Percentiles rank a stretch among this genome's conserved stretches.
phyloP scores from a whole-genome alignment of 2,329 filamentous ascomycete species.

The Lecanoromycetidae sp. region DNA sequence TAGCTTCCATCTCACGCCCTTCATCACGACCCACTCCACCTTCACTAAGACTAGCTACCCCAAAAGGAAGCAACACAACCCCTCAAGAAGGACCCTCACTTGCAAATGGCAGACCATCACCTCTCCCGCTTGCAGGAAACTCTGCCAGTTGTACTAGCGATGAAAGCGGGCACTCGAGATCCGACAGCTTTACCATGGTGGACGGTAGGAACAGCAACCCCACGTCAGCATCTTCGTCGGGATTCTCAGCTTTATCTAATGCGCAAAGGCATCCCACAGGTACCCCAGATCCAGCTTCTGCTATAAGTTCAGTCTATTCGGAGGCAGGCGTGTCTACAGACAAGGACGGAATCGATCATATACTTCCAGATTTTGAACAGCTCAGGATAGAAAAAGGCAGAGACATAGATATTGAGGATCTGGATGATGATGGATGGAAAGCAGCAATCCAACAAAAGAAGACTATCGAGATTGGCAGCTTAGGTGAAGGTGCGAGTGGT shows the following conservation, averaged over 20 bases:
- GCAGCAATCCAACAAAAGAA: constrained; percentile 81
- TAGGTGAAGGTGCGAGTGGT: constrained; percentile 91
- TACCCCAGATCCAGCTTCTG: constrained; percentile 75
- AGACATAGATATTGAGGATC: constrained; percentile 78
- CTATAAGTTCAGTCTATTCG: constrained; percentile 74
- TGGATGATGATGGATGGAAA: constrained; percentile 91
- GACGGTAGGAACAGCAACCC: constrained; percentile 70
- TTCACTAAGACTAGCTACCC: constrained; percentile 74
- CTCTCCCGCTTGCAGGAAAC: constrained; percentile 38
- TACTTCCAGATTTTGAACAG: constrained; percentile 65
- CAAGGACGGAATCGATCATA: constrained; percentile 66
- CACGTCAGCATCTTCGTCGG: constrained; percentile 74
- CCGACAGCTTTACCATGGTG: constrained; percentile 67
- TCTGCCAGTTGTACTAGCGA: constrained; percentile 70
- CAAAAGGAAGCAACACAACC: constrained; percentile 65
- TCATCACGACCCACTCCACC: constrained; percentile 53
- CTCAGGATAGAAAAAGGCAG: constrained; percentile 70
- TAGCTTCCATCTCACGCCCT: constrained; percentile 28
- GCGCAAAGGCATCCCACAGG: constrained; percentile 53
- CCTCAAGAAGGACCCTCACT: constrained; percentile 55
- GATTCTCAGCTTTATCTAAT: constrained; percentile 73
- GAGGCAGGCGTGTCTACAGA: constrained; percentile 67
- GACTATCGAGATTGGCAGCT: constrained; percentile 74
- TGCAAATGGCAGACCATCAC: constrained; percentile 40
- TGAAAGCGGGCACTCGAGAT: constrained; percentile 66